A percentile compares a stretch with the other conserved stretches of the same genome.
These are phyloP conservation scores for Penicillium manginii DNA, from an alignment of 495 filamentous ascomycete species.

Conservation along the genomic window DNA sequence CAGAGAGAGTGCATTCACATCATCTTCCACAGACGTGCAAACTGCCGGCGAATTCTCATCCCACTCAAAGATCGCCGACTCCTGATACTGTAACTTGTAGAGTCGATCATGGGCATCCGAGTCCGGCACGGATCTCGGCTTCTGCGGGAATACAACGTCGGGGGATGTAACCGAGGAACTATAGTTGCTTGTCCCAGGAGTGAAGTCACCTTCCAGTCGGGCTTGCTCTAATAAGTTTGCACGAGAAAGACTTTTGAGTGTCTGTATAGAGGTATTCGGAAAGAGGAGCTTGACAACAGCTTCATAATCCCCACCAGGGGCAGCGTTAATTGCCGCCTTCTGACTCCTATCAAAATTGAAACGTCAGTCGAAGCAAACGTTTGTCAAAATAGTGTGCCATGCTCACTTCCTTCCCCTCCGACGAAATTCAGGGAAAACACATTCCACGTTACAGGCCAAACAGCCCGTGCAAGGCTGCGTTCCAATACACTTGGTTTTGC, in stretches of 20 bases:
- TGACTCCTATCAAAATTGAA: conserved; percentile 11
- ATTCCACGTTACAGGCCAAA: conserved; percentile 20
- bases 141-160: background rate
- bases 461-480: conserved; percentile 21
- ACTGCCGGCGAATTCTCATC: conserved; percentile 12
- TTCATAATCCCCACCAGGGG: conserved; percentile 9
- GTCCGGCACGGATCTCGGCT: conserved; percentile 5
- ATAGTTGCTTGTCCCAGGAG: conserved; percentile 9
- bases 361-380: background rate
- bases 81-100: conserved; percentile 11
- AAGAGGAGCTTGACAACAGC: conserved; percentile 13
- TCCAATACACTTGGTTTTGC: conserved; percentile 22
- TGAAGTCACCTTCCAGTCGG: conserved; percentile 6
- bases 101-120: conserved; percentile 11
- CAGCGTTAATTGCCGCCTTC: conserved; percentile 1
- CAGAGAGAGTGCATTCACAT: conserved; percentile 15
- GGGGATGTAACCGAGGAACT: conserved; percentile 16
- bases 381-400: background rate
- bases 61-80: conserved; percentile 12
- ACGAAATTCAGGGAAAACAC: conserved; percentile 20
- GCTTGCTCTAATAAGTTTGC: conserved; percentile 10
- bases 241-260: conserved; percentile 11
- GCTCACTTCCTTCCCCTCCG: conserved; percentile 18
- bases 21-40: conserved; percentile 8
- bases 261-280: conserved; percentile 10